Evolutionary conservation across 495 filamentous ascomycete species (phyloP), one percentile per base, ranked within the genome.

Genomic region (Talaromyces borbonicus): DNA sequence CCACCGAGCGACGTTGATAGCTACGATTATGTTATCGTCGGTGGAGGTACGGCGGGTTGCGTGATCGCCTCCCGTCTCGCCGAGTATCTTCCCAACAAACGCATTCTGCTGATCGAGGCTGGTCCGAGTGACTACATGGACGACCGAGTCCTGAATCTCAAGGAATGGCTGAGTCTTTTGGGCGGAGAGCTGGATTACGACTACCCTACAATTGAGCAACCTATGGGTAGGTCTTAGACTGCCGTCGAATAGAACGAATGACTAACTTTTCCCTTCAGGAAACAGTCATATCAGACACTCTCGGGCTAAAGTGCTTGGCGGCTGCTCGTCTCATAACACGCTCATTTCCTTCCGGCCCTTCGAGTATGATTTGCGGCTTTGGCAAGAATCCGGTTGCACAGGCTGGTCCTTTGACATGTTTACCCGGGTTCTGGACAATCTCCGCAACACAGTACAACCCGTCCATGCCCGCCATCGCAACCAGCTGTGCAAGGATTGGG

Each of bases 11-110:
- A 79, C 50, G 72, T 73, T 41, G 72, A 80, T 66, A 72, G 68
- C 70, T 94, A 80, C 65, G 87, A 94, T 68, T 92, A 88, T 59
- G 70, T 95, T 48, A 82, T 94, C 54, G 78, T 93, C 11, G 87
- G 85, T 49, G 88, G 86, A 40, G 88, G 88, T 54, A 93, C 88
- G 24, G 87, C 88, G 5, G 88, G 88, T 46, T 85, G 88, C 61
- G 85, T 90, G 31, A 81, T 95, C 57, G 88, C 85, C 37, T 75
- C 78, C 18, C 74, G 81, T 16, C 67, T 85, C 66, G 77, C 73
- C 1, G 67, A 81, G 52, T 84, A 84, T 52, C 59, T 84, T 29
- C 80, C 81, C 19, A 68, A 82, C 58, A 81, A 80, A 60, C 73
- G 65, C 11, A 71, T 80, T 43, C 67, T 85, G 24, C 60, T 84